Base-by-base conservation (phyloP, 140 eudicot species). In the Erigeron philadelphicus region DNA sequence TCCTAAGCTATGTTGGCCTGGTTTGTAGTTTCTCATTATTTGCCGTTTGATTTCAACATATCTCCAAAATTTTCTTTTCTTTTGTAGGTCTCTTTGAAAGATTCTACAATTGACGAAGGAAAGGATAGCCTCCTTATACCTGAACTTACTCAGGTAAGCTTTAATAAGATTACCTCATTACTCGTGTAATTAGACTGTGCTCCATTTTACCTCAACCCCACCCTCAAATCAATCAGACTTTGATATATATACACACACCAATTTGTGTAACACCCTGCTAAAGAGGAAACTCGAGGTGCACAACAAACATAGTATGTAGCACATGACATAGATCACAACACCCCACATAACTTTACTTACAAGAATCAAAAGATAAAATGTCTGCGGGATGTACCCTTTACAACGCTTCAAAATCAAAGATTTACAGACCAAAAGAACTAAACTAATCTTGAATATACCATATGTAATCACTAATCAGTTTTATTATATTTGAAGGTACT, bases 111-210 rank as follows among this genome's bases (percentile, higher is more conserved):
- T 25, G 77, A 77, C 71, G 75, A 57, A 76, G 96, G 96, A 79
- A 89, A 89, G 70, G 91, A 89, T 77, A 83, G 83, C 72, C 96
- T 89, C 54, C 77, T 89, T 64, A 87, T 89, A 78, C 96, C 96
- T 31, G 83, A 87, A 79, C 80, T 77, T 55, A 83, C 90, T 56
- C 78, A 76, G 86, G 96, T 89, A 62, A 59, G 19, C 49, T 68
- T 66, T 61, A 42, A 42, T 55, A 50, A 15, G 35, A 38, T 68
- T 17, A 75, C 50, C 5, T 50, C 50, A 44, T 1, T 74, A 56
- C 40, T 17, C 23, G 55, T 52, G 16, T 66, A 19, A 9, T 52
- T 38, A 3, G 17, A 13, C 19, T 11, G 49, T 31, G 42, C 52
- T 67, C 40, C 67, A 54, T 23, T 57, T 15, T 17, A 53, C 49